These are phyloP conservation scores for Hippophae rhamnoides DNA, from an alignment of 306 rosid genomes.

Conservation along the genomic window DNA sequence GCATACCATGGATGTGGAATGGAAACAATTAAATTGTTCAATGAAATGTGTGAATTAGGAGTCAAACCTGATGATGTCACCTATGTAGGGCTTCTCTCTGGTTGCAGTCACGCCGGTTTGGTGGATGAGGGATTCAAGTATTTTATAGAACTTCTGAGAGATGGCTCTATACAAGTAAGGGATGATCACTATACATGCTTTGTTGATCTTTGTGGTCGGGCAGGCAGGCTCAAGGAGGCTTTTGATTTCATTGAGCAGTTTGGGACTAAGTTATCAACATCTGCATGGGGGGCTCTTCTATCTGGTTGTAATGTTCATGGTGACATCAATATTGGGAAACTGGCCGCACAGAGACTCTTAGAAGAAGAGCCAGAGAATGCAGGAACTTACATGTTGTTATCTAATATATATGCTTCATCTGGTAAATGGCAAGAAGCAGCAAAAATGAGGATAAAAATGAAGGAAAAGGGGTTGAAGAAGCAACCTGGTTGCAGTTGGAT, in stretches of 20 bases:
- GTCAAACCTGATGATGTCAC: constrained; percentile 34
- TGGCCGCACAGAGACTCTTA: constrained; percentile 29
- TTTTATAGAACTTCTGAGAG: constrained; percentile 28
- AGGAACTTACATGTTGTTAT: constrained; percentile 32
- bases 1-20: constrained; percentile 42
- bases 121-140: constrained; percentile 34
- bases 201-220: constrained; percentile 43
- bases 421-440: constrained; percentile 50
- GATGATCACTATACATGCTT: constrained; percentile 44
- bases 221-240: constrained; percentile 39
- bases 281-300: constrained; percentile 43
- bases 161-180: constrained; percentile 25
- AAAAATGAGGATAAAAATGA: constrained; percentile 36
- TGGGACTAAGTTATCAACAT: constrained; percentile 23
- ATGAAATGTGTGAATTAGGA: constrained; percentile 28
- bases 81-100: constrained; percentile 42
- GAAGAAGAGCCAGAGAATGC: constrained; percentile 27
- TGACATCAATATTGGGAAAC: constrained; percentile 25
- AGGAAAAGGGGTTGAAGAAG: constrained; percentile 42
- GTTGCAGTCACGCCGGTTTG: constrained; percentile 48
- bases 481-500: constrained; percentile 53
- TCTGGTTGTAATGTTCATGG: constrained; percentile 39
- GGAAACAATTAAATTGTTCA: constrained; percentile 31
- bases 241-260: constrained; percentile 30
- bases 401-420: constrained; percentile 35